These are phyloP conservation scores for Ceratobasidium papillatum DNA, from an alignment of 1,284 basidiomycete species.

Conservation along the genomic window DNA sequence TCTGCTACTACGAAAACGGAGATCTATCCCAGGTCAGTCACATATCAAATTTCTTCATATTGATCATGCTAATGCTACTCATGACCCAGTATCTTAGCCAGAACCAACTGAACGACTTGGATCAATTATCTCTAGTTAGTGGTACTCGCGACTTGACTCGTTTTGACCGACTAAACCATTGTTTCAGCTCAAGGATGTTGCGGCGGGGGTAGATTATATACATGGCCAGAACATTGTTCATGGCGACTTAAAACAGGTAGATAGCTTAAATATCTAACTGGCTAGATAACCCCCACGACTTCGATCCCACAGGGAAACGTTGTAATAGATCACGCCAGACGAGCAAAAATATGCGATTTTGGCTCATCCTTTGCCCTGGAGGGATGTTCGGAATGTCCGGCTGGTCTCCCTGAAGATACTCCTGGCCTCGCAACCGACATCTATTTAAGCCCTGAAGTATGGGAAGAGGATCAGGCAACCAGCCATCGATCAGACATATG, in stretches of 20 bases:
- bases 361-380: background rate
- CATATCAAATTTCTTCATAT: no score
- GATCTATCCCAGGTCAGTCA: background rate
- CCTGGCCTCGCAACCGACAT: background rate
- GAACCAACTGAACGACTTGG: background rate
- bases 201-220: background rate
- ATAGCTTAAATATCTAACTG: background rate
- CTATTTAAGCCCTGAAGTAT: constrained; percentile 1
- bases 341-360: constrained; percentile 2
- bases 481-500: constrained; percentile 2
- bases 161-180: background rate
- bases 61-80: background rate
- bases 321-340: background rate
- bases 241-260: background rate
- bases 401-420: background rate
- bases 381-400: background rate
- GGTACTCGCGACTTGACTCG: background rate
- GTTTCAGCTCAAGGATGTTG: background rate
- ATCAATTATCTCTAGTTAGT: background rate
- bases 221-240: background rate
- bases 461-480: background rate
- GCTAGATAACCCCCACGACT: background rate
- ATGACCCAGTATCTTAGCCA: background rate
- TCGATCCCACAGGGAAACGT: background rate
- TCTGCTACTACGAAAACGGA: background rate